Percentiles rank a stretch among this genome's conserved stretches.
Conservation (phyloP, 805 yeast genomes). For the Sporopachydermia quercuum region DNA sequence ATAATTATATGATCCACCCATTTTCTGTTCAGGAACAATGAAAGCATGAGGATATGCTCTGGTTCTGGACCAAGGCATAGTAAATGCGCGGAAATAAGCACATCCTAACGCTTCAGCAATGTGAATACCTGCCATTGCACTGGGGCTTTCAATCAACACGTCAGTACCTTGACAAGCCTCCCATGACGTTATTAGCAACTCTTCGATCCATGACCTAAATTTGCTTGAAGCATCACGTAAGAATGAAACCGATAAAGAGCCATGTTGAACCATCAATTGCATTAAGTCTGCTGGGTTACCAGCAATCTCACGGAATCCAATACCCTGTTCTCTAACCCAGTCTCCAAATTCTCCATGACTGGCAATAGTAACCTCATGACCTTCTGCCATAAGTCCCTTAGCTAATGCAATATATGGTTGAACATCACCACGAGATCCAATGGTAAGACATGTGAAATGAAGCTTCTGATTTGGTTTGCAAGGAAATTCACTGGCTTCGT, state of each 20-base stretch:
- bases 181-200: conserved; percentile 65
- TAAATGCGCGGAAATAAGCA: conserved; percentile 88
- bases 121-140: conserved; percentile 91
- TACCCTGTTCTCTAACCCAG: conserved; percentile 56
- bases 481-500: conserved; percentile 3
- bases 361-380: conserved; percentile 73
- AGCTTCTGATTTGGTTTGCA: conserved; percentile 39
- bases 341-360: conserved; percentile 71
- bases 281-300: conserved; percentile 89
- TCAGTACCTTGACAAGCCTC: conserved; percentile 74
- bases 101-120: conserved; percentile 84
- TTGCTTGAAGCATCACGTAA: conserved; percentile 68
- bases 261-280: conserved; percentile 87
- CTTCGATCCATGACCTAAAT: conserved; percentile 73
- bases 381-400: conserved; percentile 61
- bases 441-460: conserved; percentile 60
- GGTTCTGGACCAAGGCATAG: conserved; percentile 98
- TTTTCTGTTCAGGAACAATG: conserved; percentile 82
- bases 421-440: conserved; percentile 94
- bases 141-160: conserved; percentile 84
- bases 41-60: conserved; percentile 95
- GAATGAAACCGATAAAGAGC: conserved; percentile 70
- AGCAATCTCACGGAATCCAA: conserved; percentile 62
- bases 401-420: conserved; percentile 93
- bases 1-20: conserved; percentile 87